These are phyloP conservation scores for Eutrema heterophyllum DNA, from an alignment of 345 rosid species.

Conservation along the genomic window DNA sequence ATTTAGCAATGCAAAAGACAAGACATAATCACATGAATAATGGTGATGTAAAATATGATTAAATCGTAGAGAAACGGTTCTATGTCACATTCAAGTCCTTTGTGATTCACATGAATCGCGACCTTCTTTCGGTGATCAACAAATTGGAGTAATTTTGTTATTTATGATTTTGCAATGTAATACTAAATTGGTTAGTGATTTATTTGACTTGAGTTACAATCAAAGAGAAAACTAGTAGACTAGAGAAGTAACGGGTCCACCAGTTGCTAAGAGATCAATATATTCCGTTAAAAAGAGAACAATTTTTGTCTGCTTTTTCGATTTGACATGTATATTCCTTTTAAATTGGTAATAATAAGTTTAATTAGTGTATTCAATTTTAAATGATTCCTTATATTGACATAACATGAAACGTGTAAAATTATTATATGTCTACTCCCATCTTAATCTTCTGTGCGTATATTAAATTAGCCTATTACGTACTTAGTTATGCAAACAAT, in stretches of 20 bases:
- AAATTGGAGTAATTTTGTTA: not conserved
- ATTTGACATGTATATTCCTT: not conserved
- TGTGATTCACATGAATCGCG: constrained; percentile 16
- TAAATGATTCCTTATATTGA: not conserved
- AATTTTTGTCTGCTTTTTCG: not conserved
- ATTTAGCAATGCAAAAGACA: not conserved
- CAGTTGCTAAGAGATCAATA: constrained; percentile 11
- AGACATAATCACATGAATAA: not conserved
- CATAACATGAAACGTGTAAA: not conserved
- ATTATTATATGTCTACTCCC: not conserved
- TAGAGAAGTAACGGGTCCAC: constrained; percentile 2
- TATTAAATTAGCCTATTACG: not conserved
- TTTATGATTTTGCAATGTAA: not conserved
- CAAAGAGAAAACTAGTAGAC: not conserved
- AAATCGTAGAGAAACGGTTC: not conserved
- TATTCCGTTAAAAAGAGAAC: not conserved
- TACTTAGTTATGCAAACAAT: not conserved
- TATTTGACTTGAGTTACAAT: not conserved
- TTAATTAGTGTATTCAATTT: not conserved
- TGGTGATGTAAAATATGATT: not conserved
- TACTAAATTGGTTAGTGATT: too few species aligned
- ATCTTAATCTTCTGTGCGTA: not conserved
- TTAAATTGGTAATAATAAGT: not conserved
- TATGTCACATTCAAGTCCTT: not conserved
- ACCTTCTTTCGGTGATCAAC: not conserved